Evolutionary conservation across 164 flowering plant species (phyloP).

Genomic region (Aristolochia californica): DNA sequence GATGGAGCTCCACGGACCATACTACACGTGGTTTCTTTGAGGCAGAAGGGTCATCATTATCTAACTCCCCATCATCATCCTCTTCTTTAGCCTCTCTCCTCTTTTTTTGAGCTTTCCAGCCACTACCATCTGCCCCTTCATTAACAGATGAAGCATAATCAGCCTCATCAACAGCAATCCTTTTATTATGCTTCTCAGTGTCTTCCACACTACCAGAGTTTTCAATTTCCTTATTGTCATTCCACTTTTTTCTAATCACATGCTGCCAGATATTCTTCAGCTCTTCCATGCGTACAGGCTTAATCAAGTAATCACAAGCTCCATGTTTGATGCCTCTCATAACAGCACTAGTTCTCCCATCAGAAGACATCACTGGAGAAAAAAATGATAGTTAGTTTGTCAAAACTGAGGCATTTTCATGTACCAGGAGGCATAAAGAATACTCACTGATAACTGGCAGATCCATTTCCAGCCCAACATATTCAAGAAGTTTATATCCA

Average conservation of each 20-base stretch:
- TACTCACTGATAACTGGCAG: conserved; percentile 89
- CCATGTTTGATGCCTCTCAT: conserved; percentile 77
- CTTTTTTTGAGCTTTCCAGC: conserved; percentile 36
- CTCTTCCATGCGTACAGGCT: conserved; percentile 71
- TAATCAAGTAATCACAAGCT: conserved; percentile 85
- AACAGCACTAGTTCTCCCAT: conserved; percentile 57
- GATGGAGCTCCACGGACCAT: conserved; percentile 89
- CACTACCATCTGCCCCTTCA: conserved; percentile 48
- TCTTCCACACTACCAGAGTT: conserved; percentile 53
- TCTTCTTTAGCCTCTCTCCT: conserved; percentile 49
- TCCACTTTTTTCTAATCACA: conserved; percentile 60
- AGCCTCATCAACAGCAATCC: conserved; percentile 33
- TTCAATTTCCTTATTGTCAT: conserved; percentile 44
- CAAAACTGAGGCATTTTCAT: background rate
- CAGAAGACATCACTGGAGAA: conserved; percentile 83
- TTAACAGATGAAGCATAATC: conserved; percentile 54
- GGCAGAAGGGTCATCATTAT: conserved; percentile 54
- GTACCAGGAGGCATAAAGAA: background rate
- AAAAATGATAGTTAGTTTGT: conserved; percentile 3
- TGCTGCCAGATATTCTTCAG: conserved; percentile 90
- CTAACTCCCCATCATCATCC: conserved; percentile 56
- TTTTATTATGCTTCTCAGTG: conserved; percentile 33
- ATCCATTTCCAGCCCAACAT: conserved; percentile 81
- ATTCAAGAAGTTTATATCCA: conserved; percentile 80
- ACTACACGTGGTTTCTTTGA: conserved; percentile 86